Percentiles rank a stretch among this genome's conserved stretches.
These are phyloP conservation scores for Helianthus annuus DNA, from an alignment of 129 eudicot genomes.

Conservation along the genomic window HanXRQr2.0-SUNRISE NC_035445.2:163783941-163784440, in stretches of 20 bases:
- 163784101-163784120: conserved; percentile 30
- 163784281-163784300: conserved; percentile 98
- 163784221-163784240: conserved; percentile 48
- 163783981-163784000: conserved; percentile 27
- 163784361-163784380: conserved; percentile 32
- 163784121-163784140: conserved; percentile 36
- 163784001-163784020: conserved; percentile 17
- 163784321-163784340: conserved; percentile 98
- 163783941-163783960: conserved; percentile 18
- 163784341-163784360: conserved; percentile 99
- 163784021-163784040: conserved; percentile 2
- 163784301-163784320: conserved; percentile 96
- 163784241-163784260: conserved; percentile 75
- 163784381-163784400: neutral
- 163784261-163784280: conserved; percentile 98
- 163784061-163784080: conserved; percentile 47
- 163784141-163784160: conserved; percentile 32
- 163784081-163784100: conserved; percentile 43
- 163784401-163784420: too few species aligned
- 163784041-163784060: conserved; percentile 27
- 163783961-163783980: conserved; percentile 15
- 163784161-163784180: conserved; percentile 34
- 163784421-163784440: too few species aligned
- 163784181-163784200: conserved; percentile 35
- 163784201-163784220: conserved; percentile 58